These are phyloP conservation scores for Crepidotus variabilis DNA, from an alignment of 768 basidiomycete species.

Conservation along the genomic window DNA sequence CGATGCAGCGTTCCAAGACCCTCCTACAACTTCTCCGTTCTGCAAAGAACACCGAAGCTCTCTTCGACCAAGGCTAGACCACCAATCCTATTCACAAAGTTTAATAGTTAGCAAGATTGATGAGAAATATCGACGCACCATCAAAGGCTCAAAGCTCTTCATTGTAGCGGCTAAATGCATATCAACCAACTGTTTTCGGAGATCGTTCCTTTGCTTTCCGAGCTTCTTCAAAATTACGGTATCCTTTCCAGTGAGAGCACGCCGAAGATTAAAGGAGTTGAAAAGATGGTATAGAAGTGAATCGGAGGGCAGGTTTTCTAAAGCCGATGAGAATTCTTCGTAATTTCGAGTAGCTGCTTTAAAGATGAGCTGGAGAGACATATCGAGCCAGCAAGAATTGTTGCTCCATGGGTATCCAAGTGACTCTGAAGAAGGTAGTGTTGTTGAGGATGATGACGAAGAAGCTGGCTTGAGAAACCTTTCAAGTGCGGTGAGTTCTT, in stretches of 20 bases:
- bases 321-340: not conserved
- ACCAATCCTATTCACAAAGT: no score
- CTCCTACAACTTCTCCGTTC: no score
- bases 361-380: constrained; percentile 9
- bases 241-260: no score
- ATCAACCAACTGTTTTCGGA: not conserved
- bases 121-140: not conserved
- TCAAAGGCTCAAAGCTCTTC: not conserved
- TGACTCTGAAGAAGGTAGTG: not conserved
- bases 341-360: not conserved
- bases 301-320: not conserved
- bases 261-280: no score
- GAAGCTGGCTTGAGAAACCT: not conserved
- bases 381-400: constrained; percentile 16
- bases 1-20: not conserved
- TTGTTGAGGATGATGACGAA: no score
- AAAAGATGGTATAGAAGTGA: no score
- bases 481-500: not conserved
- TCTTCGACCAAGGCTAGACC: no score
- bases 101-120: not conserved
- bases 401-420: constrained; percentile 9
- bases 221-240: no score
- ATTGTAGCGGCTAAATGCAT: not conserved
- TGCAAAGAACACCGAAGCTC: no score
- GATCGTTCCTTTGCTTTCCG: not conserved